Base-by-base conservation (phyloP, 139 green algal genomes). In the Chlamydomonas asymmetrica region DNA sequence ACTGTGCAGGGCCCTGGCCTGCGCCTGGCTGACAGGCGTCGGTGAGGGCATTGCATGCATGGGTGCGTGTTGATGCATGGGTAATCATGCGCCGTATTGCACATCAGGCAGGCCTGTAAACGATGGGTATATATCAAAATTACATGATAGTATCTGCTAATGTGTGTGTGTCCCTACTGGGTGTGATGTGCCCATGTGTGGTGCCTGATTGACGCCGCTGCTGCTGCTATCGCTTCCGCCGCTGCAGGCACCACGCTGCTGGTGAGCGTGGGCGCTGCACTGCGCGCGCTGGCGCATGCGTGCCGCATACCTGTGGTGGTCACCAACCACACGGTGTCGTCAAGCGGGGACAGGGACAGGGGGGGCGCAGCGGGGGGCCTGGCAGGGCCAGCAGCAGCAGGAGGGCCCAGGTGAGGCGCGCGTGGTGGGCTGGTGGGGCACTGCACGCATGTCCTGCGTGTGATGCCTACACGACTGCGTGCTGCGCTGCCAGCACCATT, bases 321-420 rank as follows among this genome's bases (percentile, higher is more conserved):
- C 4, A 88, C 83, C 20, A 91, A 89, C 74, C 81, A 88, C 71
- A 66, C 18, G 71, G 62, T 48, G 41, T 22, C 18, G 0, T 22
- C 61, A 32, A 18, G 34, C 34, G 38, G 34, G 40, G 35, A 71
- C 4, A 43, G 64, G n/a, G 64, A 63, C 57, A 43, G 41, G 52
- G 43, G 37, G 39, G 52, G 57, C 22, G 69, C 29, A 1, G 60
- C 4, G 5, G 56, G n/a, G 20, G 52, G 56, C n/a, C 38, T 37
- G 16, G 59, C 31, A n/a, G 50, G 23, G 27, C 23, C 50, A 52
- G 9, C 43, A 18, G 29, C 40, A 31, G 22, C 35, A 23, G 38
- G 52, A 16, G 2, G 32, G 56, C 37, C 25, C 43, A 4, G 66
- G 32, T 3, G 65, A 41, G 20, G 48, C 37, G 37, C 39, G 57